These are phyloP conservation scores for Metarhizium rileyi DNA, from an alignment of 2,329 filamentous ascomycete species.

Conservation along the genomic window DNA sequence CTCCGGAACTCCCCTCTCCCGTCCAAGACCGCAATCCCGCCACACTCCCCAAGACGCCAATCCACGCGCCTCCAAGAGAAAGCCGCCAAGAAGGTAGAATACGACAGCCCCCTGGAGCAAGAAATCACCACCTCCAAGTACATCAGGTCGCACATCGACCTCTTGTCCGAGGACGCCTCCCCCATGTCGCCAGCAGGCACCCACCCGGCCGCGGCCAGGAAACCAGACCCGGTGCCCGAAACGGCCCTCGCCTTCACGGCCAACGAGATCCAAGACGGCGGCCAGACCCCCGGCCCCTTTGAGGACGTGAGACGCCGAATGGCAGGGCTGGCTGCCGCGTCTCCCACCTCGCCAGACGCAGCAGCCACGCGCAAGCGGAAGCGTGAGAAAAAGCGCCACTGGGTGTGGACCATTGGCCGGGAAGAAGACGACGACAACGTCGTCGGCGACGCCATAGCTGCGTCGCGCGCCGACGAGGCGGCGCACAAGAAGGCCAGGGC, in stretches of 20 bases:
- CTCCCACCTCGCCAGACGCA: slow-evolving; percentile 27
- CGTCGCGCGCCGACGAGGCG: slow-evolving; percentile 25
- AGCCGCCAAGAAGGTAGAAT: slow-evolving; percentile 47
- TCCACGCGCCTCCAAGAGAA: slow-evolving; percentile 46
- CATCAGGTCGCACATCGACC: slow-evolving; percentile 52
- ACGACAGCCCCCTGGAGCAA: slow-evolving; percentile 52
- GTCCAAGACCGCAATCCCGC: slow-evolving; percentile 38
- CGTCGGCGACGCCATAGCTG: slow-evolving; percentile 32
- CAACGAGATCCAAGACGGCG: slow-evolving; percentile 49
- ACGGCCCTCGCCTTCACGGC: slow-evolving; percentile 40
- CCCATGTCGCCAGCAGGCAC: slow-evolving; percentile 30
- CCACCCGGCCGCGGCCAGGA: slow-evolving; percentile 15
- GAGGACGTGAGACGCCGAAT: slow-evolving; percentile 53
- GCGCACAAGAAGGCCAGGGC: not conserved
- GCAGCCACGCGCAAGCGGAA: slow-evolving; percentile 44
- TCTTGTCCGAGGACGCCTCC: slow-evolving; percentile 48
- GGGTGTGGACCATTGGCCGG: slow-evolving; percentile 57
- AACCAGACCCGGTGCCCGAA: slow-evolving; percentile 36
- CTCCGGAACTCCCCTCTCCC: slow-evolving; percentile 57
- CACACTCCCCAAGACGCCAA: slow-evolving; percentile 42
- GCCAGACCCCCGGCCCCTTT: slow-evolving; percentile 52
- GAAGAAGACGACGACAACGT: slow-evolving; percentile 36
- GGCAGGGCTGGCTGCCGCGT: slow-evolving; percentile 35
- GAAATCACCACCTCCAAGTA: slow-evolving; percentile 55
- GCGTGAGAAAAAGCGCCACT: slow-evolving; percentile 51